Evolutionary conservation across 2,329 filamentous ascomycete species (phyloP).

Genomic region (Magnaporthiopsis rhizophila): DNA sequence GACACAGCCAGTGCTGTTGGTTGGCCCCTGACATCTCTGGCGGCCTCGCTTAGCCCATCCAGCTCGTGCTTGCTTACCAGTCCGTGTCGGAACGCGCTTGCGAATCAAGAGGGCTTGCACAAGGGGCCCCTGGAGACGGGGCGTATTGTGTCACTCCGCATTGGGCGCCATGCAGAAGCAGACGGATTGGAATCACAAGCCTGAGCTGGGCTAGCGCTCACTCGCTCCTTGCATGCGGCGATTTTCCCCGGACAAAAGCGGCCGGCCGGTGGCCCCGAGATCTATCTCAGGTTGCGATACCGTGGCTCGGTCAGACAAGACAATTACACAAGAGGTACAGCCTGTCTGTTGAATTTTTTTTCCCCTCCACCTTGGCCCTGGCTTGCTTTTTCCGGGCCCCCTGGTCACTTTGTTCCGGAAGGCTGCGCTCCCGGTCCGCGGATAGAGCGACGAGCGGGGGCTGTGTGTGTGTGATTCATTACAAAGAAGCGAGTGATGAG

Average conservation of each 20-base stretch:
- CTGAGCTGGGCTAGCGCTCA: too few relatives aligned
- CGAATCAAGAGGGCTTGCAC: background rate
- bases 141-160: background rate
- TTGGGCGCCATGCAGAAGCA: background rate
- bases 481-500: background rate
- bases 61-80: background rate
- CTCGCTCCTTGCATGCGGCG: background rate
- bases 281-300: background rate
- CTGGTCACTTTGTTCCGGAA: slow-evolving; percentile 1
- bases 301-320: background rate
- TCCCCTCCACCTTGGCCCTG: background rate
- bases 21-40: background rate
- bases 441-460: background rate
- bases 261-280: background rate
- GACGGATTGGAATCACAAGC: background rate
- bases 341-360: background rate
- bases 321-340: background rate
- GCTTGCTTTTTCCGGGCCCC: background rate
- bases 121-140: background rate
- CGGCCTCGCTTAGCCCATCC: background rate
- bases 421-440: background rate
- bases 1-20: background rate
- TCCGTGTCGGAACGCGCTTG: background rate
- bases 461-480: background rate
- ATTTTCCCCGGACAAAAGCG: background rate